Evolutionary conservation across 2,329 filamentous ascomycete genomes (phyloP), one percentile per base, ranked within the genome.

Genomic region (Ascochyta viciae-villosae): DNA sequence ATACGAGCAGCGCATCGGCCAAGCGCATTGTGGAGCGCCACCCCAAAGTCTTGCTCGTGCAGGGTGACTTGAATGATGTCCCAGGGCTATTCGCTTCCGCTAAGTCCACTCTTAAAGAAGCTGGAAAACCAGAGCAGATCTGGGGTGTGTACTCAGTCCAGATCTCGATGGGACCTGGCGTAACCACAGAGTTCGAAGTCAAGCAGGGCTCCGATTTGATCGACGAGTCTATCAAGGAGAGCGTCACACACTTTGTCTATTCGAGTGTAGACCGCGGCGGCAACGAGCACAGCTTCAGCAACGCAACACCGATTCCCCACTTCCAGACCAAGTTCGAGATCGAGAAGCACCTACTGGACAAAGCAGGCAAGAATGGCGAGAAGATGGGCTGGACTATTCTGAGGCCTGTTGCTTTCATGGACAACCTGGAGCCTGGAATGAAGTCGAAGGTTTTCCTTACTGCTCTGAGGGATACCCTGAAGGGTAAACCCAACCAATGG

Each of bases 71-170:
- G 12, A 76, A 84, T 49, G 75, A 87, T 35, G 72, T 80, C 0
- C 71, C 76, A 0, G 74, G 67, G 0, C 79, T 88, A 16, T 87
- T 88, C 62, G 61, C 73, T 31, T 74, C 75, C 26, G 81, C 79
- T 6, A 73, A 75, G 31, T 65, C 73, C 2, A 64, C 72, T 4
- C 65, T 75, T 45, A 71, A 75, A 31, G 67, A 72, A n/a, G 71
- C 74, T 7, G 59, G 59, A 22, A 61, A 68, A 23, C 68, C 72
- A 0, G 58, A 67, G 12, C 58, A 73, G 49, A 79, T 87, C 53
- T 85, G 82, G 81, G 85, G 85, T 3, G 85, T 89, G 6, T 89
- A 84, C 73, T 85, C 82, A 22, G 85, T 89, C 0, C 85, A 87
- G 73, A 77, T 85, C 40, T 76, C 77, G 37, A 65, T 76, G 57